Percentiles rank a stretch among this genome's conserved stretches.
These are phyloP conservation scores for Trypanosoma mega DNA, from an alignment of 208 protist genomes.

Conservation along the genomic window DNA sequence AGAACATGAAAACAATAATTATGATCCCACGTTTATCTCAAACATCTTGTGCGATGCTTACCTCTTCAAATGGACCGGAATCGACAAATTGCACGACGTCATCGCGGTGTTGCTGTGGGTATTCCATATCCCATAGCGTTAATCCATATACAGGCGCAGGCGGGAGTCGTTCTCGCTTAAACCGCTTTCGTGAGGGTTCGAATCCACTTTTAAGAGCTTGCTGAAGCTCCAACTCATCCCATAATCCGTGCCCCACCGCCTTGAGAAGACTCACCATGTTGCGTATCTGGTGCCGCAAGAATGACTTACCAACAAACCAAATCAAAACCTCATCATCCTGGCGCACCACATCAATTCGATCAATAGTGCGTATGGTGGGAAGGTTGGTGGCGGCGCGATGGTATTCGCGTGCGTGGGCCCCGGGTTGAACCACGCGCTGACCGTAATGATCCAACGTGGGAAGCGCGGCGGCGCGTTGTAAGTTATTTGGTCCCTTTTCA, in stretches of 20 bases:
- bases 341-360: slow-evolving; percentile 76
- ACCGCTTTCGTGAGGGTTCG: slow-evolving; percentile 71
- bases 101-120: slow-evolving; percentile 55
- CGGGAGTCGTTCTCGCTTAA: slow-evolving; percentile 65
- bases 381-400: slow-evolving; percentile 65
- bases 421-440: slow-evolving; percentile 56
- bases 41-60: slow-evolving; percentile 43
- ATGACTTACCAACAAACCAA: slow-evolving; percentile 85
- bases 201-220: slow-evolving; percentile 72
- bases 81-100: slow-evolving; percentile 76
- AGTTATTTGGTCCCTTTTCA: slow-evolving; percentile 58
- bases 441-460: slow-evolving; percentile 87
- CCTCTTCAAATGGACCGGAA: slow-evolving; percentile 70
- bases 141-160: slow-evolving; percentile 77
- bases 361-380: slow-evolving; percentile 81
- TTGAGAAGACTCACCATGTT: slow-evolving; percentile 87
- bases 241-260: slow-evolving; percentile 70
- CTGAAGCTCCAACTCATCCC: slow-evolving; percentile 80
- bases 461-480: slow-evolving; percentile 67
- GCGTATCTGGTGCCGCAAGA: slow-evolving; percentile 86
- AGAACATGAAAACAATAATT: background rate
- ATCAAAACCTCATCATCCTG: slow-evolving; percentile 89
- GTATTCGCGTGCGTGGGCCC: slow-evolving; percentile 69
- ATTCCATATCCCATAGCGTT: slow-evolving; percentile 88
- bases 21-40: slow-evolving; percentile 15